phyloP scores from a whole-genome alignment of 176 grass and related monocot species.

The Carex myosuroides region DNA sequence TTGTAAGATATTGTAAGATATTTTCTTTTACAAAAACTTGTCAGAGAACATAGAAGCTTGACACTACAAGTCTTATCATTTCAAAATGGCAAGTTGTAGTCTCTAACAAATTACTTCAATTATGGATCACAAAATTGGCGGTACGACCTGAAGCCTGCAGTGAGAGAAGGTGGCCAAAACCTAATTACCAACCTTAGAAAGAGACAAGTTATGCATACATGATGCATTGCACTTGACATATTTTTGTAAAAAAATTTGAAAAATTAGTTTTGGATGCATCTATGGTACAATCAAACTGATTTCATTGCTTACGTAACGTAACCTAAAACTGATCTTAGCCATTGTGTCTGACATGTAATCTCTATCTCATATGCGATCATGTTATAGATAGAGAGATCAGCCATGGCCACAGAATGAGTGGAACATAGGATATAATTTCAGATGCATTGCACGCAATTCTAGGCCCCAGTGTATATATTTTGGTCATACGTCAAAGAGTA shows the following conservation, averaged over 20 bases:
- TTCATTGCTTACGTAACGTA: constrained; percentile 16
- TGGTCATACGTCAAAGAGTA: neutral
- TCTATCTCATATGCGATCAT: neutral
- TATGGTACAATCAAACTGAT: neutral
- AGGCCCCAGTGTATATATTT: neutral
- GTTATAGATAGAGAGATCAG: constrained; percentile 17
- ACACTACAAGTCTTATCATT: constrained; percentile 2
- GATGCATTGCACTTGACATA: constrained; percentile 18
- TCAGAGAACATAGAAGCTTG: constrained; percentile 5
- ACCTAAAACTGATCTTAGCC: constrained; percentile 16
- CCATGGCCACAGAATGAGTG: constrained; percentile 11
- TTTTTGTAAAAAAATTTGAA: neutral
- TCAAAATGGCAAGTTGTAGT: neutral
- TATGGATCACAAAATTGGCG: constrained; percentile 10
- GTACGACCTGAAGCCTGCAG: constrained; percentile 24
- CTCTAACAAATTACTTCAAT: constrained; percentile 7
- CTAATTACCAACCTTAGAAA: constrained; percentile 26
- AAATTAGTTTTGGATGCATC: constrained; percentile 17
- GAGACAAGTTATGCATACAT: constrained; percentile 16
- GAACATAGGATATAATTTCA: constrained; percentile 13
- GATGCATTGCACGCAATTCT: constrained; percentile 5
- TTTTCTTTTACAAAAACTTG: constrained; percentile 18
- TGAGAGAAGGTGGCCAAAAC: constrained; percentile 17
- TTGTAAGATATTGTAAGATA: neutral
- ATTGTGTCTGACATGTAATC: constrained; percentile 15